Evolutionary conservation across 1,284 basidiomycete species (phyloP).

Genomic region (Cutaneotrichosporon cutaneum): DNA sequence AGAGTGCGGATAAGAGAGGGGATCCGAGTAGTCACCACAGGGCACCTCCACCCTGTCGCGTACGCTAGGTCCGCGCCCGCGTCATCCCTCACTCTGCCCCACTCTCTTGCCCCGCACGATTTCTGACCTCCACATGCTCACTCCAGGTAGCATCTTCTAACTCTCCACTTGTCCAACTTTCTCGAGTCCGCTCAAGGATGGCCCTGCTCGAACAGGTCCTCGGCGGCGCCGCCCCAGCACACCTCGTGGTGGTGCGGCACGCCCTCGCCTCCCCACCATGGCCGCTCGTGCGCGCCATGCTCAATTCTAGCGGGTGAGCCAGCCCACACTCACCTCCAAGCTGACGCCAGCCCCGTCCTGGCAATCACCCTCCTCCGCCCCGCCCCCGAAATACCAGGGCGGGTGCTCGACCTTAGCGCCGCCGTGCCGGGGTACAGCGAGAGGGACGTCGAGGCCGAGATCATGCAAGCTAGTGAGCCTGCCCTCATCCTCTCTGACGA

Average conservation of each 20-base stretch:
- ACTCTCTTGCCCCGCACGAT: too few relatives aligned
- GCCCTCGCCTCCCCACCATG: conserved; percentile 12
- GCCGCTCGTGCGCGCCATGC: conserved; percentile 15
- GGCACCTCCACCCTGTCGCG: neutral
- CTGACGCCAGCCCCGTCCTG: conserved; percentile 12
- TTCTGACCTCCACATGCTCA: too few relatives aligned
- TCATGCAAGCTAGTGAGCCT: conserved; percentile 30
- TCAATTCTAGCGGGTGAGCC: neutral
- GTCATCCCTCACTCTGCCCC: too few relatives aligned
- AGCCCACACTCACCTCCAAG: neutral
- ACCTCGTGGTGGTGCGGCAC: conserved; percentile 37
- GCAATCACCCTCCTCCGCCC: neutral
- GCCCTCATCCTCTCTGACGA: neutral
- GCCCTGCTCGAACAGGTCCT: conserved; percentile 34
- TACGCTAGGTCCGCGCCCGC: too few relatives aligned
- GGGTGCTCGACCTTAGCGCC: conserved; percentile 14
- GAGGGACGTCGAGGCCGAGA: conserved; percentile 15
- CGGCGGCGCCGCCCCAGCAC: conserved; percentile 39
- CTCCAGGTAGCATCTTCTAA: too few relatives aligned
- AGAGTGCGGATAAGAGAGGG: neutral
- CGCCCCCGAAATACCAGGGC: neutral
- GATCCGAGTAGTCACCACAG: neutral
- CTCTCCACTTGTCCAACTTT: too few relatives aligned
- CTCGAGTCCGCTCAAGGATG: too few relatives aligned
- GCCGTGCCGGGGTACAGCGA: conserved; percentile 15